These are phyloP conservation scores for Iris pallida DNA, from an alignment of 116 monocot genomes.

Conservation along the genomic window DNA sequence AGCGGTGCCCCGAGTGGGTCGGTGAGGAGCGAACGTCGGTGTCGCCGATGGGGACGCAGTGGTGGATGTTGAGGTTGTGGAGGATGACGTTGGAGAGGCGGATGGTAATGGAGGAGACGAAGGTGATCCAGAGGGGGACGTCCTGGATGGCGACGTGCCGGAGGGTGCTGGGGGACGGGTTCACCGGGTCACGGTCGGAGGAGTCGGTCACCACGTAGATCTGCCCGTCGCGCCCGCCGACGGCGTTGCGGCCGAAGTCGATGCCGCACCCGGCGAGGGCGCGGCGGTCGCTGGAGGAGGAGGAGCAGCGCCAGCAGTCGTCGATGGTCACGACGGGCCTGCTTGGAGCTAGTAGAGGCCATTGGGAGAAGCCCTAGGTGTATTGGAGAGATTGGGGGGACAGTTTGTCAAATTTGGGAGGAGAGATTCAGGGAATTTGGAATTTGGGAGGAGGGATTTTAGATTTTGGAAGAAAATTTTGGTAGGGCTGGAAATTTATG, in stretches of 20 bases:
- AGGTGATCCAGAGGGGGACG: conserved; percentile 53
- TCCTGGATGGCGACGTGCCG: conserved; percentile 53
- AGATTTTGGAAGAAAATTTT: too few species aligned
- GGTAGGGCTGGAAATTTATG: too few species aligned
- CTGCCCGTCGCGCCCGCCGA: conserved; percentile 37
- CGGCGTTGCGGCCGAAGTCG: conserved; percentile 47
- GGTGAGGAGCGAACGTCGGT: conserved; percentile 14
- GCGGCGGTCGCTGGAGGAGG: conserved; percentile 26
- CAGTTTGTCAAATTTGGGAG: too few species aligned
- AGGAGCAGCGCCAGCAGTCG: conserved; percentile 54
- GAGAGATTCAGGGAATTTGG: too few species aligned
- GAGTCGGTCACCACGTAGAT: conserved; percentile 48
- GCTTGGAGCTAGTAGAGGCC: too few species aligned
- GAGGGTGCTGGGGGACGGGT: conserved; percentile 46
- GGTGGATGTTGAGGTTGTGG: conserved; percentile 23
- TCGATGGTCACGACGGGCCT: too few species aligned
- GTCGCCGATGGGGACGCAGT: conserved; percentile 20
- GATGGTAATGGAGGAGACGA: conserved; percentile 47
- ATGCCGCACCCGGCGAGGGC: conserved; percentile 44
- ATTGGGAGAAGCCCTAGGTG: too few species aligned
- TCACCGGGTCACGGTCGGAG: conserved; percentile 39
- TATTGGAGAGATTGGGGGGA: too few species aligned
- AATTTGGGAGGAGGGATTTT: too few species aligned
- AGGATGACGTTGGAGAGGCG: conserved; percentile 31
- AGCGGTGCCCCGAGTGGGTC: neutral